Base-by-base conservation (phyloP, 345 rosid genomes). In the Brassica nigra region DNA sequence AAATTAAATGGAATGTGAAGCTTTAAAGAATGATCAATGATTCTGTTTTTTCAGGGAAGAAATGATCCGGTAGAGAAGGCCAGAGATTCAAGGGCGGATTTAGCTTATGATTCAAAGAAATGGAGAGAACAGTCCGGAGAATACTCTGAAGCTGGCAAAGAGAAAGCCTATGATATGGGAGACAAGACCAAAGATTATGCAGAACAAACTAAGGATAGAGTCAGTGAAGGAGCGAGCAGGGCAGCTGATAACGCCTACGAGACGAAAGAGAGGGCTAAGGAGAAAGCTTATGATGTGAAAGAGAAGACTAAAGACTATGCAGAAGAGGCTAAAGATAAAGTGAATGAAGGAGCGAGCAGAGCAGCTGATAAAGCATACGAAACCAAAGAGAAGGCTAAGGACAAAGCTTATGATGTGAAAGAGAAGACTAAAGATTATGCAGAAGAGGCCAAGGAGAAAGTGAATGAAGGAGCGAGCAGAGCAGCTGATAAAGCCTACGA, bases 71-170 rank as follows among this genome's bases (percentile, higher is more conserved):
- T 81, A 12, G 83, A 81, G 73, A 76, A 58, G 12, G 47, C 83
- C 0, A 71, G 83, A 76, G 83, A 81, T 61, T 81, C 83, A 1
- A 76, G 83, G 18, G 83, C 83, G 0, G 83, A 81, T 27, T 76
- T 71, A 52, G 83, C 80, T 10, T 81, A 81, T 65, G 83, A 81
- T 5, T 76, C 80, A 2, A 81, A 81, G 78, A 81, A 71, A 68
- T 81, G 84, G 81, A 73, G 77, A 61, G 81, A 81, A 67, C 75
- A 76, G 14, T 76, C 84, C 0, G 80, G 81, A 12, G 76, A 80
- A 5, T 76, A 77, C 10, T 11, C 74, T 1, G 75, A 77, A 72
- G 78, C 73, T 1, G 77, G 80, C 30, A 64, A 75, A 63, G 71
- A 68, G 2, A 76, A 65, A 37, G 61, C 76, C 5, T 44, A 75